These are phyloP conservation scores for Globisporangium splendens DNA, from an alignment of 352 stramenopile genomes.

Conservation along the genomic window DNA sequence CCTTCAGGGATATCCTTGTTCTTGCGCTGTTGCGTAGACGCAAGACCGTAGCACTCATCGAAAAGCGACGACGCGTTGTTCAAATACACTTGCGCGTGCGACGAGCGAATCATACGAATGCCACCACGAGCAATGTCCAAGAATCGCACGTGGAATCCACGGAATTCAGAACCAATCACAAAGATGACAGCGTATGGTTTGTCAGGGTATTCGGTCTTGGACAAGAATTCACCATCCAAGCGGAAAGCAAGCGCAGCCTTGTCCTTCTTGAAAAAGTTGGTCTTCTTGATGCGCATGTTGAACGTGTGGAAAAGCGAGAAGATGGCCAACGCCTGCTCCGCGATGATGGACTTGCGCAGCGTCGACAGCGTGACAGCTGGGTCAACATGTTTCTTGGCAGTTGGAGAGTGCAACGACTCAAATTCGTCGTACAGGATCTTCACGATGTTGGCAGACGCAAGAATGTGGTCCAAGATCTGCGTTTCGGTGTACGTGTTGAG, in stretches of 20 bases:
- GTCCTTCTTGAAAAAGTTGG: constrained; percentile 83
- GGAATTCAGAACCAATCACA: constrained; percentile 94
- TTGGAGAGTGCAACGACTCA: constrained; percentile 58
- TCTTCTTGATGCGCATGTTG: constrained; percentile 79
- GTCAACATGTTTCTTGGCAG: constrained; percentile 33
- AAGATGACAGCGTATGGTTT: constrained; percentile 94
- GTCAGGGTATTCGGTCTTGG: constrained; percentile 72
- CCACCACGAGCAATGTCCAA: constrained; percentile 95
- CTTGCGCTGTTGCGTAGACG: constrained; percentile 97
- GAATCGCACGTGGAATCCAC: constrained; percentile 98
- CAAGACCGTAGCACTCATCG: constrained; percentile 95
- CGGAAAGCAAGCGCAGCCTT: constrained; percentile 75
- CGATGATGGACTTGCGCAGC: constrained; percentile 69
- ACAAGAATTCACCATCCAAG: constrained; percentile 72
- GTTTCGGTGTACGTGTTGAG: constrained; percentile 86
- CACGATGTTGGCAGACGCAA: constrained; percentile 62
- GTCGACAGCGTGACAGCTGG: constrained; percentile 54
- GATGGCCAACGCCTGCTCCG: constrained; percentile 73
- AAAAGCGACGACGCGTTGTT: constrained; percentile 91
- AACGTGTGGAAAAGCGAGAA: constrained; percentile 84
- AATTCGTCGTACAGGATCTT: constrained; percentile 83
- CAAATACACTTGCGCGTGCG: constrained; percentile 88
- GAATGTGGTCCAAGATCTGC: constrained; percentile 84
- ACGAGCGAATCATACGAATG: constrained; percentile 90
- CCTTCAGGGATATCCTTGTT: constrained; percentile 99